A percentile compares a stretch with the other conserved stretches of the same genome.
Conservation (phyloP, 1,284 basidiomycete species). For the Termitomyces sp. region DNA sequence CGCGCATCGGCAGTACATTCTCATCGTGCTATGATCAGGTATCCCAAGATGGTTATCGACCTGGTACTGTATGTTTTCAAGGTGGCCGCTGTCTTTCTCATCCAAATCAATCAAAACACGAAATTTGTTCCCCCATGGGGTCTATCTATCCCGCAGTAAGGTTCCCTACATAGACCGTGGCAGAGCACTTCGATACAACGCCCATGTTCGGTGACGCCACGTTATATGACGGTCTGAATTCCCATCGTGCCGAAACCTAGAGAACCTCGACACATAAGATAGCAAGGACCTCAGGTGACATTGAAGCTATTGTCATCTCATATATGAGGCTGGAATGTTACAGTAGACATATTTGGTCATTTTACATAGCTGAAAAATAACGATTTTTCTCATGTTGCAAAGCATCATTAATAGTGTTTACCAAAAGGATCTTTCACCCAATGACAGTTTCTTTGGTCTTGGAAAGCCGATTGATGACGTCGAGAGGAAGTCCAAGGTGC, state of each 20-base stretch:
- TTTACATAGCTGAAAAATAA: conserved; percentile 8
- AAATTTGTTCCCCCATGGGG: background rate
- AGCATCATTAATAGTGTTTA: background rate
- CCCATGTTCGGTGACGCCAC: background rate
- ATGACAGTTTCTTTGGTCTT: conserved; percentile 52
- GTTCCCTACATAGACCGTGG: background rate
- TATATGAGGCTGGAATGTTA: background rate
- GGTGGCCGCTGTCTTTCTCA: background rate
- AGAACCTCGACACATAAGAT: background rate
- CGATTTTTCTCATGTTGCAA: conserved; percentile 2
- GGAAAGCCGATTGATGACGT: conserved; percentile 44
- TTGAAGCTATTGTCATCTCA: background rate
- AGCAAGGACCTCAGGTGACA: background rate
- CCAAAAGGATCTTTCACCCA: conserved; percentile 19
- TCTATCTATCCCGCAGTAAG: background rate
- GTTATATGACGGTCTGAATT: background rate
- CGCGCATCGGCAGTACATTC: background rate
- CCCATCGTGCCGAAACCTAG: background rate
- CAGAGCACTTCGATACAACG: background rate
- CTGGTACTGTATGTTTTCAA: background rate
- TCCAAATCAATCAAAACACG: background rate
- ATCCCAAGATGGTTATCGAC: background rate
- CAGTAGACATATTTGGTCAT: background rate
- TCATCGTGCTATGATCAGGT: background rate
- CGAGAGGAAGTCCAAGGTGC: conserved; percentile 50